A percentile compares a stretch with the other conserved stretches of the same genome.
Evolutionary conservation across 2,329 filamentous ascomycete species (phyloP).

Genomic region (Hyphodiscus sp.): DNA sequence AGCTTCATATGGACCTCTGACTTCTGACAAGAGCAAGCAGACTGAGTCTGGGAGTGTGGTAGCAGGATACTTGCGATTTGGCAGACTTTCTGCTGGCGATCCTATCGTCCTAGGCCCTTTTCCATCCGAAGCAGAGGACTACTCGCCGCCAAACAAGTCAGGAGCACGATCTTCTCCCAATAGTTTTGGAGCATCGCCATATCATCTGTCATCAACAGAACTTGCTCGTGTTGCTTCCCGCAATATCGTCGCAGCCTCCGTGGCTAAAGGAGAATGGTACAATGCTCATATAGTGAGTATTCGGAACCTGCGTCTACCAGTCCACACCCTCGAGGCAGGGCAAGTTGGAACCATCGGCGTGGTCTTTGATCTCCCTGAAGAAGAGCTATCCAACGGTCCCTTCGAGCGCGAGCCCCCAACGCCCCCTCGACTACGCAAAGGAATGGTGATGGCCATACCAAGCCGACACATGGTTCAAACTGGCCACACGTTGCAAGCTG

Average conservation of each 20-base stretch:
- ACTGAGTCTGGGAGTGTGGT: conserved; percentile 62
- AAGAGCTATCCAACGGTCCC: conserved; percentile 28
- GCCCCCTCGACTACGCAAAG: conserved; percentile 56
- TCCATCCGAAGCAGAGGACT: conserved; percentile 45
- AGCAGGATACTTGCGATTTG: conserved; percentile 77
- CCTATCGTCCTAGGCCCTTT: conserved; percentile 76
- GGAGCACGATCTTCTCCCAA: conserved; percentile 36
- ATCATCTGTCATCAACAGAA: conserved; percentile 48
- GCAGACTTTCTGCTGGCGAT: conserved; percentile 71
- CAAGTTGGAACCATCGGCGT: conserved; percentile 90
- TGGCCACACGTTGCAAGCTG: conserved; percentile 53
- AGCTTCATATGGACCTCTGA: conserved; percentile 48
- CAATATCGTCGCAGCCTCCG: conserved; percentile 45
- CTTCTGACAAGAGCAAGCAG: conserved; percentile 34
- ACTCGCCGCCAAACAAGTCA: conserved; percentile 30
- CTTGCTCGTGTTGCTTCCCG: conserved; percentile 45
- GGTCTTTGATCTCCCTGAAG: conserved; percentile 44
- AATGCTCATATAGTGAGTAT: conserved; percentile 76
- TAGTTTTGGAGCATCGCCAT: conserved; percentile 43
- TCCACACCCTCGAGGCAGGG: conserved; percentile 65
- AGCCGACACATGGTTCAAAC: conserved; percentile 51
- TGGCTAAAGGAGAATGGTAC: conserved; percentile 66
- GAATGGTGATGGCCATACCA: conserved; percentile 71
- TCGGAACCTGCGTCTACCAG: conserved; percentile 78
- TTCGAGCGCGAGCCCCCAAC: conserved; percentile 28